These are phyloP conservation scores for Boletus pseudopeckii DNA, from an alignment of 768 basidiomycete genomes.

Conservation along the genomic window DNA sequence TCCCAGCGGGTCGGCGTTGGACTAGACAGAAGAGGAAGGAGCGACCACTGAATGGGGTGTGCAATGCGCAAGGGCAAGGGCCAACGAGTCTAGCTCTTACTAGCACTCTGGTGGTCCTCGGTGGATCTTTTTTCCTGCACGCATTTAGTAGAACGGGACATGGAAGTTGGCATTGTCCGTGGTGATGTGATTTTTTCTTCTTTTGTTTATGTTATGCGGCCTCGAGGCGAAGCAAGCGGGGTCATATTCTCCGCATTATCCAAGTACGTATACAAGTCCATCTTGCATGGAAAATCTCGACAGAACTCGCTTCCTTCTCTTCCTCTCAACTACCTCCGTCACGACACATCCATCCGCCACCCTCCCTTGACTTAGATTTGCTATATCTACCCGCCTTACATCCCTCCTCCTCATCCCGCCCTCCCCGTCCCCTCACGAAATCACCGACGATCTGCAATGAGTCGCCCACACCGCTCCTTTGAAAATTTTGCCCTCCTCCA, in stretches of 20 bases:
- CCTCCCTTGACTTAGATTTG: not conserved
- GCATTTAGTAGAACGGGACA: not conserved
- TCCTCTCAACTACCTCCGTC: too few species aligned
- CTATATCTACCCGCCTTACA: conserved; percentile 19
- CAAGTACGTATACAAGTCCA: conserved; percentile 24
- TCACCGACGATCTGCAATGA: conserved; percentile 33
- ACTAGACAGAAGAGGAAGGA: conserved; percentile 17
- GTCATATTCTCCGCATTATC: conserved; percentile 25
- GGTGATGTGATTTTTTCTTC: not conserved
- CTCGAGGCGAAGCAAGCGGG: conserved; percentile 27
- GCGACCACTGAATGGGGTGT: too few species aligned
- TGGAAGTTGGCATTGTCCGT: too few species aligned
- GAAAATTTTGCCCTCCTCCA: conserved; percentile 45
- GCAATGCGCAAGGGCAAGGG: not conserved
- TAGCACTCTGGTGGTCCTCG: too few species aligned
- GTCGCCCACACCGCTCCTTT: conserved; percentile 38
- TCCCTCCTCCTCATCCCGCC: not conserved
- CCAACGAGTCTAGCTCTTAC: too few species aligned
- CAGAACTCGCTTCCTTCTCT: conserved; percentile 8
- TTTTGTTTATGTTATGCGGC: conserved; percentile 16
- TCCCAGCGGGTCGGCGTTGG: conserved; percentile 1
- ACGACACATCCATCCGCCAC: not conserved
- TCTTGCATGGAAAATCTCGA: conserved; percentile 20
- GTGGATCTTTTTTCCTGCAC: not conserved
- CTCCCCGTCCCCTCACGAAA: conserved; percentile 23